A percentile compares a stretch with the other conserved stretches of the same genome.
Conservation (phyloP, 2,329 filamentous ascomycete species). For the Clarireedia hainanense region DNA sequence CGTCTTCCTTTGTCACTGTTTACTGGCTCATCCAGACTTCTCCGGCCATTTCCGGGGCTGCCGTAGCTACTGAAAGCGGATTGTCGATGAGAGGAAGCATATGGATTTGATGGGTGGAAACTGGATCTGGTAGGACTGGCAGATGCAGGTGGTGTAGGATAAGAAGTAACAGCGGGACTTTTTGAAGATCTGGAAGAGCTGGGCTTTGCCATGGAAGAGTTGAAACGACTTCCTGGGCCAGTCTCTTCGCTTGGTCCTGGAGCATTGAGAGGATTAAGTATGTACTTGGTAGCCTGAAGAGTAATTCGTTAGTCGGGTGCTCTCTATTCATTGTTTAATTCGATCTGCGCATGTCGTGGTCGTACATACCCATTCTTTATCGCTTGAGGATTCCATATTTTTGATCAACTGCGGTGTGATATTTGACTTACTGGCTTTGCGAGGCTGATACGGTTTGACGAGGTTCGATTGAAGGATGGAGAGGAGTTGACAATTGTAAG, state of each 20-base stretch:
- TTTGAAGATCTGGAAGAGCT: constrained; percentile 12
- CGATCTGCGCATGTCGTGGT: background rate
- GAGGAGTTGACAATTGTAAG: too few relatives aligned
- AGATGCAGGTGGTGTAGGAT: constrained; percentile 46
- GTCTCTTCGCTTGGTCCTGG: constrained; percentile 62
- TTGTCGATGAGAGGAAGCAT: constrained; percentile 24
- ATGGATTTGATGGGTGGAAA: constrained; percentile 41
- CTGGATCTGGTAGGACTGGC: constrained; percentile 41
- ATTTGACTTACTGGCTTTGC: background rate
- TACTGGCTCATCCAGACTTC: constrained; percentile 16
- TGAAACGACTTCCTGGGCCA: constrained; percentile 48
- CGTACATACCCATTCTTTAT: constrained; percentile 7
- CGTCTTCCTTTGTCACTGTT: constrained; percentile 26
- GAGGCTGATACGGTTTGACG: too few relatives aligned
- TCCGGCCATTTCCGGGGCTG: constrained; percentile 15
- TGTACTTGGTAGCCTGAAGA: constrained; percentile 52
- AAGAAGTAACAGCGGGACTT: constrained; percentile 21
- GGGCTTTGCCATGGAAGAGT: constrained; percentile 9
- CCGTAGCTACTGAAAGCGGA: constrained; percentile 26
- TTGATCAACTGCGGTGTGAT: background rate
- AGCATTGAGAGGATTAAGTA: constrained; percentile 62
- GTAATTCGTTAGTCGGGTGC: background rate
- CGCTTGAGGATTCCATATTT: constrained; percentile 5
- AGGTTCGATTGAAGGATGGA: too few relatives aligned
- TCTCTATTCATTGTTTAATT: background rate